Evolutionary conservation across 139 green algal genomes (phyloP), one percentile per base, ranked within the genome.

Genomic region (Volvox africanus): DNA sequence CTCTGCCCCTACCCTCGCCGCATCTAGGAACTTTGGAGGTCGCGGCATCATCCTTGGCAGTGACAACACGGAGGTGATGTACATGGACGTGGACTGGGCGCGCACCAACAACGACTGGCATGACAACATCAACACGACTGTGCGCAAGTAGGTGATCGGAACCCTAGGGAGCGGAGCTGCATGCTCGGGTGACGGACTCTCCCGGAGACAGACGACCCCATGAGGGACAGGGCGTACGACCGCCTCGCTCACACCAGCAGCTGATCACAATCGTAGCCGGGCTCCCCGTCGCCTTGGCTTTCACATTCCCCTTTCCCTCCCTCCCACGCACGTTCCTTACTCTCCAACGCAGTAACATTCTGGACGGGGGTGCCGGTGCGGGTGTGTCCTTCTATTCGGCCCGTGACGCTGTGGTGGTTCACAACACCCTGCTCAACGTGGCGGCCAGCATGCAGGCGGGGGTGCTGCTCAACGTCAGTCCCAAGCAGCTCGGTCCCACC

Each of bases 31-130:
- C 80, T 92, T 85, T 33, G 88, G 88, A 37, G 88, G 32, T 67
- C 88, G 88, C 68, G 88, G 88, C 88, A 86, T 92, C 76, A 67
- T 92, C 44, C 69, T 92, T 32, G 88, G 88, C 80, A 79, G 44
- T n/a, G 88, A 92, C 80, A 50, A 33, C 68, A 92, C 88, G 13
- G 88, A 92, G 80, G 68, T 79, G 0, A 32, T 24, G 13, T 85
- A 84, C 79, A 92, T 82, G 79, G 88, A 92, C 24, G 88, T 82
- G 80, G 88, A 86, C 50, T 92, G 80, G 80, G 88, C 88, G 22
- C 67, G 50, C 18, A 62, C 26, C 36, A 18, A 86, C 50, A 21
- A 65, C 21, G 36, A 80, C 44, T 91, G 88, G 88, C 78, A 91
- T 62, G 88, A 91, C 88, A 81, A 26, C 78, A 55, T 87, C 61